A percentile compares a stretch with the other conserved stretches of the same genome.
Evolutionary conservation across 345 rosid genomes (phyloP).

Genomic region (Citrus inodora): DNA sequence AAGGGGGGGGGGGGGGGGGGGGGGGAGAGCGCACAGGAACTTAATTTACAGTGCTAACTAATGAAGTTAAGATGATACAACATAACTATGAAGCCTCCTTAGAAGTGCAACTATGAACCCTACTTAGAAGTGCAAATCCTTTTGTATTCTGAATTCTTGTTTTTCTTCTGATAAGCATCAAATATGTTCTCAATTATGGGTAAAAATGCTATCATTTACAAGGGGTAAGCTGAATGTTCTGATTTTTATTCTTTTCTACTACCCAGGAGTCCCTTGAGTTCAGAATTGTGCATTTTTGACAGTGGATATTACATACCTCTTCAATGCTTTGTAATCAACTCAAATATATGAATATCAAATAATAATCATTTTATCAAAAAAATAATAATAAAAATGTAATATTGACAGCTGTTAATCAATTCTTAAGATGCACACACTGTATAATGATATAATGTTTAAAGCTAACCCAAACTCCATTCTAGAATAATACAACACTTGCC

Average conservation of each 20-base stretch:
- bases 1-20: too few relatives aligned
- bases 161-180: background rate
- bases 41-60: background rate
- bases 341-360: background rate
- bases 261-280: background rate
- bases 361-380: background rate
- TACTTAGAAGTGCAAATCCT: background rate
- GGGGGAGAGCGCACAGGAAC: background rate
- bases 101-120: background rate
- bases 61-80: background rate
- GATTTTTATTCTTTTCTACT: background rate
- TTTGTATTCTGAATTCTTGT: background rate
- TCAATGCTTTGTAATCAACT: background rate
- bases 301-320: background rate
- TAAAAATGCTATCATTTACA: background rate
- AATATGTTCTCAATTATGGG: background rate
- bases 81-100: background rate
- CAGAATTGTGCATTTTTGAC: background rate
- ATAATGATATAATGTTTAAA: background rate
- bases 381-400: background rate
- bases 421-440: background rate
- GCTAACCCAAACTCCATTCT: background rate
- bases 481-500: background rate
- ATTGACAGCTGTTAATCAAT: background rate
- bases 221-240: background rate